phyloP scores from a whole-genome alignment of 2,329 filamentous ascomycete species.

The Monilinia fructigena region DNA sequence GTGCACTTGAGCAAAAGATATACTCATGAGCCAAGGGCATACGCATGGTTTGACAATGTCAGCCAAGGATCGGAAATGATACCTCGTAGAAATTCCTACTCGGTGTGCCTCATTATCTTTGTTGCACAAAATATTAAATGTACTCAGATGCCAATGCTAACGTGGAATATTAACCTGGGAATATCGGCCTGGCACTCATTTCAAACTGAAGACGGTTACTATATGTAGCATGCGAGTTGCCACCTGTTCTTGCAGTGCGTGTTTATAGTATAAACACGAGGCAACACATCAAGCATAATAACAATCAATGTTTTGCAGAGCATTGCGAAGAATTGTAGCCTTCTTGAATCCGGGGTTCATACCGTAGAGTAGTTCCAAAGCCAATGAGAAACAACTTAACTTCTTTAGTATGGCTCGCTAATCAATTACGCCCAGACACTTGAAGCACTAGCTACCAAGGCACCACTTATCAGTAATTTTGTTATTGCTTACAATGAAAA shows the following conservation, averaged over 20 bases:
- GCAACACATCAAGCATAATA: not conserved
- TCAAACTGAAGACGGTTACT: not conserved
- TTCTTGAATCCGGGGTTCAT: not conserved
- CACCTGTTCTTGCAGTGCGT: not conserved
- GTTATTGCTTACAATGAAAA: not conserved
- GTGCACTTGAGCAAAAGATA: not conserved
- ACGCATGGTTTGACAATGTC: not conserved
- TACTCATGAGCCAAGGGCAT: not conserved
- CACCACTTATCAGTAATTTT: not conserved
- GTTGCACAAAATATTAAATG: constrained; percentile 1
- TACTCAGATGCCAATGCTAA: not conserved
- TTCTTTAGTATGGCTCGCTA: constrained; percentile 17
- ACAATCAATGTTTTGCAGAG: not conserved
- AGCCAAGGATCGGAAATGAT: constrained; percentile 7
- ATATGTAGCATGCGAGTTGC: not conserved
- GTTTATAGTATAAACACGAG: too few relatives aligned
- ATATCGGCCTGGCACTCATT: not conserved
- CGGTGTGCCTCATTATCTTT: not conserved
- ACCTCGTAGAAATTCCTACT: constrained; percentile 9
- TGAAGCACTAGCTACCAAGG: not conserved
- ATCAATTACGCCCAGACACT: constrained; percentile 1
- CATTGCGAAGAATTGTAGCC: not conserved
- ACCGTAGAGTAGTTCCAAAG: not conserved
- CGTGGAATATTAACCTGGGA: not conserved
- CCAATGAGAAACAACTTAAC: constrained; percentile 1